Base-by-base conservation (phyloP, 352 stramenopile genomes). In the Sclerospora graminicola region DNA sequence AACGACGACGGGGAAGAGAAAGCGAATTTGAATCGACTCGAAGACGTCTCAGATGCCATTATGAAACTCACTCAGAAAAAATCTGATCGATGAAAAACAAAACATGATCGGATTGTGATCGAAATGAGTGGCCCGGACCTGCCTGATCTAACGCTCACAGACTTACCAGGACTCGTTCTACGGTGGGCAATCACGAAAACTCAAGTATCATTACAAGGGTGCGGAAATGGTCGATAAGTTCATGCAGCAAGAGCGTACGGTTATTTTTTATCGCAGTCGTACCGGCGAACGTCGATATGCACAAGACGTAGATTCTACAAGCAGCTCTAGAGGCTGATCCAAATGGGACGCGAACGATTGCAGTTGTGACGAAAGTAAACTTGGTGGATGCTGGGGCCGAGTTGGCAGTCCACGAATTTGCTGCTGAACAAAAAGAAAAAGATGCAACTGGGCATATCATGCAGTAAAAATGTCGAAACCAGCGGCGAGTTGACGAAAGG, bases 241-340 rank as follows among this genome's bases (percentile, higher is more conserved):
- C 62, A 73, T 91, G 60, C 41, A 55, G 41, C 73, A 89, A 51
- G 65, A 82, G 27, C 69, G 74, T 1, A 92, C 82, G 9, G 66
- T 92, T 40, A 86, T 94, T n/a, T n/a, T n/a, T 94, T 45, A 69
- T 94, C n/a, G 79, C 73, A 14, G 79, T 94, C 14, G 81, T 91
- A 8, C 82, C 83, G 1, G 60, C 78, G 8, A 91, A 89, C 47
- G 74, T 89, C 10, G 82, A 92, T 36, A 82, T 94, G 54, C 77
- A 87, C 47, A 92, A 84, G 26, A 81, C 78, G 23, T 80, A 89
- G 48, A 89, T 94, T 23, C 43, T 94, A 37, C 61, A 81, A 30
- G 68, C 69, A 5, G 76, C 76, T 1, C 46, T 74, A 37, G 64
- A 83, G 41, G 79, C 74, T 10, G 83, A 95, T 52, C 60, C 72